A percentile compares a stretch with the other conserved stretches of the same genome.
phyloP scores from a whole-genome alignment of 1,139 yeast genomes.

The Debaryomyces subglobosus region DNA sequence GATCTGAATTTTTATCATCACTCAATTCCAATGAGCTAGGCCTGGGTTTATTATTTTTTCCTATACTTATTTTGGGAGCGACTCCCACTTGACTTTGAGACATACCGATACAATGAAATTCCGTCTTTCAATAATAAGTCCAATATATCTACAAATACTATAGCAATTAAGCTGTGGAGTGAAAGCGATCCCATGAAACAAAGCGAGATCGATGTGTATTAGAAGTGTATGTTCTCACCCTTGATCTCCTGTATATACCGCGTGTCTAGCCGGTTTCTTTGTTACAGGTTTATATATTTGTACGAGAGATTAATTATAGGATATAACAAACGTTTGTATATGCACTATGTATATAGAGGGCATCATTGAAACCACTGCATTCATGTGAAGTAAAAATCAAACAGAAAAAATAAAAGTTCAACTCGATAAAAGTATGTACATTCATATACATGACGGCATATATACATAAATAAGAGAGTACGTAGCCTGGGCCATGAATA shows the following conservation, averaged over 20 bases:
- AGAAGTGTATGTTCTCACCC: conserved; percentile 10
- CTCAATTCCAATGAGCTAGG: conserved; percentile 27
- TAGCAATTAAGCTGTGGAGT: background rate
- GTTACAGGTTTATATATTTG: conserved; percentile 3
- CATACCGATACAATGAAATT: conserved; percentile 11
- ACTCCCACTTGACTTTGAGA: conserved; percentile 23
- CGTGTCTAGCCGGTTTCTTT: conserved; percentile 1
- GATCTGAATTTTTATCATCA: conserved; percentile 16
- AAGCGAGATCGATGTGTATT: conserved; percentile 6
- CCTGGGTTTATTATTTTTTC: conserved; percentile 23
- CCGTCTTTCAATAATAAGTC: background rate
- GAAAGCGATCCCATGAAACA: background rate
- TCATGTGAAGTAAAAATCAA: no score
- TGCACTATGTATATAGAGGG: background rate
- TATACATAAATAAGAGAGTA: background rate
- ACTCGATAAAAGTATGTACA: background rate
- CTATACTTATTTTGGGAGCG: conserved; percentile 15
- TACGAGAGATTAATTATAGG: background rate
- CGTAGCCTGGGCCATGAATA: background rate
- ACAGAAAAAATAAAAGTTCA: background rate
- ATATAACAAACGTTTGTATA: background rate
- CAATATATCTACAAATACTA: background rate
- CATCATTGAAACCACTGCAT: no score
- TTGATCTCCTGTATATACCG: conserved; percentile 6
- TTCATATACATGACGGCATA: background rate